Evolutionary conservation across 2,329 filamentous ascomycete genomes (phyloP).

Genomic region (Neodidymelliopsis sp.): DNA sequence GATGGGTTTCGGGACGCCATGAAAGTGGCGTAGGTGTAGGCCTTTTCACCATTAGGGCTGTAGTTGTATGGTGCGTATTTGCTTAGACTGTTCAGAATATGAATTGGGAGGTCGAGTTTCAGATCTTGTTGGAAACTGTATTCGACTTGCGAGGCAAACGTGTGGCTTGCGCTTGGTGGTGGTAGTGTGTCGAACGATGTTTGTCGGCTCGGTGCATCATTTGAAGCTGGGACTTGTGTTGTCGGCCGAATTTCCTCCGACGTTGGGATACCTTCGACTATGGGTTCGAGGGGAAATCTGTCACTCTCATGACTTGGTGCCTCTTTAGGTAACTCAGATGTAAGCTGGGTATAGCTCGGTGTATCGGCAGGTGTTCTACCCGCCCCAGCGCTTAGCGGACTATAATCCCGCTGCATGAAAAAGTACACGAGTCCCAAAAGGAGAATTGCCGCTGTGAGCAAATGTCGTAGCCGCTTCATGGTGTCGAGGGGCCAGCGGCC

Average conservation of each 20-base stretch:
- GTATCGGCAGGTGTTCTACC: neutral
- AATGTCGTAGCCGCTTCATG: constrained; percentile 14
- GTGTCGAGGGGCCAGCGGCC: neutral
- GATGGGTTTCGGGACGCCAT: constrained; percentile 43
- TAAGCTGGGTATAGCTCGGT: neutral
- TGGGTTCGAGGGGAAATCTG: neutral
- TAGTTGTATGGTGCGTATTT: constrained; percentile 37
- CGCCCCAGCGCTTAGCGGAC: constrained; percentile 1
- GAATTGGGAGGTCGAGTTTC: constrained; percentile 29
- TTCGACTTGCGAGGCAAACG: constrained; percentile 20
- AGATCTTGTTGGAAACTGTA: constrained; percentile 41
- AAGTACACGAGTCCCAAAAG: constrained; percentile 14
- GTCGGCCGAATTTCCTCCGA: neutral
- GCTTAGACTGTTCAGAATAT: constrained; percentile 23
- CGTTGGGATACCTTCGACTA: neutral
- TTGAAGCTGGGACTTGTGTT: neutral
- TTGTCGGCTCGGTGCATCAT: neutral
- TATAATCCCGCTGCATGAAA: constrained; percentile 3
- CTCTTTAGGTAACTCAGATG: neutral
- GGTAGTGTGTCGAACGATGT: neutral
- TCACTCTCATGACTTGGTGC: neutral
- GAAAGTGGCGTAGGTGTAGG: constrained; percentile 44
- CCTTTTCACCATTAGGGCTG: constrained; percentile 19
- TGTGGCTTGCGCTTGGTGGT: neutral
- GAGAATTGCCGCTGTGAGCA: constrained; percentile 3